Conservation (phyloP, 345 rosid genomes). For the Aethionema arabicum region DNA sequence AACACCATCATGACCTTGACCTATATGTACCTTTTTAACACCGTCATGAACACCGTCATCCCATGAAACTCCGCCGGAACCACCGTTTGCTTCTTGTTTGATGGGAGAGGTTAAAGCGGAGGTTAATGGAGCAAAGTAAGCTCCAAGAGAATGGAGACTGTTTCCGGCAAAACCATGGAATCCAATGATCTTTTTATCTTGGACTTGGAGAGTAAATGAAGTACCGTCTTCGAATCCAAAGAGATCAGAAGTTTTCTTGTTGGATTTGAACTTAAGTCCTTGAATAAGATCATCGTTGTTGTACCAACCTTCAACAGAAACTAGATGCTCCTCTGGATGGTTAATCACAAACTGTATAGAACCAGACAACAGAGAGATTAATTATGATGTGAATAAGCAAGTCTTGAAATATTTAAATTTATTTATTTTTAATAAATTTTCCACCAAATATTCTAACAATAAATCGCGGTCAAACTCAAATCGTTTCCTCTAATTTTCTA, state of each 20-base stretch:
- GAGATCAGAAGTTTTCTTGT: constrained; percentile 7
- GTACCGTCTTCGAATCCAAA: constrained; percentile 15
- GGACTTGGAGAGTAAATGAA: neutral
- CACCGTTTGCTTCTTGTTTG: constrained; percentile 27
- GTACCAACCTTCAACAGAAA: constrained; percentile 1
- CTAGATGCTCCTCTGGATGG: constrained; percentile 19
- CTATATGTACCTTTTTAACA: constrained; percentile 33
- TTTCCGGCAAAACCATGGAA: constrained; percentile 18
- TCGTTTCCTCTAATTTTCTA: too few relatives aligned
- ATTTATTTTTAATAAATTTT: too few relatives aligned
- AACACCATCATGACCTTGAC: constrained; percentile 31
- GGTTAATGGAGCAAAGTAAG: constrained; percentile 30
- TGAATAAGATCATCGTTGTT: neutral
- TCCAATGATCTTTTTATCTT: constrained; percentile 19
- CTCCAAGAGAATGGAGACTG: constrained; percentile 28
- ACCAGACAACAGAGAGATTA: neutral
- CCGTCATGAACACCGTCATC: constrained; percentile 36
- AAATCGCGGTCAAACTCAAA: too few relatives aligned
- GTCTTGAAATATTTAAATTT: too few relatives aligned
- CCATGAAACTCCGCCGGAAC: constrained; percentile 31
- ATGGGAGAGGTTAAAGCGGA: constrained; percentile 1
- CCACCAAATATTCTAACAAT: too few relatives aligned
- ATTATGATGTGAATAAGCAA: too few relatives aligned
- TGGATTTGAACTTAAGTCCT: constrained; percentile 3
- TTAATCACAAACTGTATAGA: constrained; percentile 12